Conservation (phyloP, 257 asterid genomes). For the Ligustrum vulgare region DNA sequence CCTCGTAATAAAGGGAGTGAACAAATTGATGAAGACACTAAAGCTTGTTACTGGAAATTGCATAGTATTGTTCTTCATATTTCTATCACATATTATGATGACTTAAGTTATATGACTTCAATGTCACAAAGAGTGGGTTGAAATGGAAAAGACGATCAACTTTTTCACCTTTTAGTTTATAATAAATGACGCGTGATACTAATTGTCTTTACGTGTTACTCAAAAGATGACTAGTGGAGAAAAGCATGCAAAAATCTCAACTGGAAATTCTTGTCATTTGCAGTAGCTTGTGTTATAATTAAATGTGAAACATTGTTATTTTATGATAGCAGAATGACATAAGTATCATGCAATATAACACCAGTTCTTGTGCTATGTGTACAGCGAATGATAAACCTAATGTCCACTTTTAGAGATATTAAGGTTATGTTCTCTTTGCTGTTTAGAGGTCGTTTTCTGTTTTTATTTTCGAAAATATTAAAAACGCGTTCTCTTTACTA, state of each 20-base stretch:
- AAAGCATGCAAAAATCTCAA: background rate
- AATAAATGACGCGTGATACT: background rate
- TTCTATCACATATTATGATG: conserved; percentile 23
- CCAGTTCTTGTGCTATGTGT: background rate
- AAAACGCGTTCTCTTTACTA: too few species aligned
- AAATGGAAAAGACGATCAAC: background rate
- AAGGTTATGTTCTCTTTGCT: too few species aligned
- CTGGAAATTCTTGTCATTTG: too few species aligned
- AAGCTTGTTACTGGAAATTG: background rate
- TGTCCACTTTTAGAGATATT: too few species aligned
- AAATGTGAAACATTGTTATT: too few species aligned
- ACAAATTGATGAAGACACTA: background rate
- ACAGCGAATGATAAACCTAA: background rate
- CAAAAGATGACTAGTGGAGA: background rate
- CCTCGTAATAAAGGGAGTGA: background rate
- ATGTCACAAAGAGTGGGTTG: conserved; percentile 12
- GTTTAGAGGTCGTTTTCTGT: too few species aligned
- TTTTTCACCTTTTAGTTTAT: background rate
- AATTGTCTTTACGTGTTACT: background rate
- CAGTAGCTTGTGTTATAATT: too few species aligned
- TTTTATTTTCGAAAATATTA: too few species aligned
- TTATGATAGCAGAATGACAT: background rate
- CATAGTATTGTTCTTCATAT: background rate
- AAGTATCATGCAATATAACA: background rate
- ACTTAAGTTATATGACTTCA: conserved; percentile 27